Percentiles rank a stretch among this genome's conserved stretches.
These are phyloP conservation scores for Candida peoriensis DNA, from an alignment of 805 yeast genomes.

Conservation along the genomic window DNA sequence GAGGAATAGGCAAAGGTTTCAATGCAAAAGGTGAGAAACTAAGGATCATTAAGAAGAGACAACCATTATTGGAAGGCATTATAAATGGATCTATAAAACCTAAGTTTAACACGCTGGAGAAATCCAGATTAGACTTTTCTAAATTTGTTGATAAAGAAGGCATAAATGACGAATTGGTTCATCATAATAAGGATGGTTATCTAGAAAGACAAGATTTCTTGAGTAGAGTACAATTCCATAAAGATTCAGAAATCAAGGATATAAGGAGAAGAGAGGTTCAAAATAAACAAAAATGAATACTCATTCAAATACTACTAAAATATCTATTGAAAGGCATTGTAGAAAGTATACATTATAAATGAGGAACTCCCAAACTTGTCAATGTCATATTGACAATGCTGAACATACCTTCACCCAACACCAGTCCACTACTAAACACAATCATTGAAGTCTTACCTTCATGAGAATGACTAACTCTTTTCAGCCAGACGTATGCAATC, in stretches of 20 bases:
- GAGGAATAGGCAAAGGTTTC: constrained; percentile 9
- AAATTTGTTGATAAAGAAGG: constrained; percentile 85
- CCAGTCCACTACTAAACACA: constrained; percentile 86
- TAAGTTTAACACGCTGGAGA: constrained; percentile 86
- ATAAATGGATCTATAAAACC: constrained; percentile 63
- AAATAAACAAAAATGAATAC: constrained; percentile 12
- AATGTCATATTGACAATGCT: constrained; percentile 78
- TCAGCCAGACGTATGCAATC: constrained; percentile 54
- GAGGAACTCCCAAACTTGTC: constrained; percentile 65
- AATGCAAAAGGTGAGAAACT: constrained; percentile 31
- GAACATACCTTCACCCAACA: constrained; percentile 89
- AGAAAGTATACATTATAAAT: constrained; percentile 26
- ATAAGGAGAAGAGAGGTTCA: constrained; percentile 31
- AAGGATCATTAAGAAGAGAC: constrained; percentile 61
- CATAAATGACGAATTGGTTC: constrained; percentile 73
- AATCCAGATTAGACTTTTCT: constrained; percentile 93
- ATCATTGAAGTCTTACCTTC: constrained; percentile 68
- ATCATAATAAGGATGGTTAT: constrained; percentile 85
- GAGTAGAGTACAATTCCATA: constrained; percentile 54
- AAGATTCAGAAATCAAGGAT: constrained; percentile 34
- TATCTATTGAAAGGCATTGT: no score
- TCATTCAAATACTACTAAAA: neutral
- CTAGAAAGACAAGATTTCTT: constrained; percentile 89
- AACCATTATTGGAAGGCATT: constrained; percentile 72
- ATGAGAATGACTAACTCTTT: constrained; percentile 29